Conservation (phyloP, 768 basidiomycete genomes). For the Russula vinacea region DNA sequence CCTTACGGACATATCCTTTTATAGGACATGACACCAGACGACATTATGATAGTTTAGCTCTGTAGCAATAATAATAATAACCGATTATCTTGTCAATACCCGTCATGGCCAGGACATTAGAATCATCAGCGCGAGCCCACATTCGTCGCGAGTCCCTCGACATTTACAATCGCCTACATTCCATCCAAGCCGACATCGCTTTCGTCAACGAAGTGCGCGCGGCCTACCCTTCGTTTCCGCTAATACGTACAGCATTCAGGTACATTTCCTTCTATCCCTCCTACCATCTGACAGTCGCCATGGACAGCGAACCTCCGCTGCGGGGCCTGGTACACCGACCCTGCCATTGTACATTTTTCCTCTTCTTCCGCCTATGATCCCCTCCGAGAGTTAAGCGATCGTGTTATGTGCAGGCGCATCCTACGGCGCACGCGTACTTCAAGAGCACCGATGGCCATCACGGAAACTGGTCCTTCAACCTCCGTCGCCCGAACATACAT, state of each 20-base stretch:
- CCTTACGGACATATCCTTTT: neutral
- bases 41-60: neutral
- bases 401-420: conserved; percentile 30
- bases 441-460: conserved; percentile 91
- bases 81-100: neutral
- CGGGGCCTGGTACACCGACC: conserved; percentile 90
- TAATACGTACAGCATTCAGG: conserved; percentile 50
- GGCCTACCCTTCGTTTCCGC: conserved; percentile 48
- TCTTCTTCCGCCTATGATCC: conserved; percentile 1
- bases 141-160: conserved; percentile 70
- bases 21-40: neutral
- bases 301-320: conserved; percentile 82
- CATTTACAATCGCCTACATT: conserved; percentile 84
- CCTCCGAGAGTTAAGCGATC: conserved; percentile 30
- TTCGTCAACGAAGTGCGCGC: conserved; percentile 61
- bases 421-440: conserved; percentile 64
- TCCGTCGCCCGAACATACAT: conserved; percentile 81
- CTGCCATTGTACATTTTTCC: conserved; percentile 45
- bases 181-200: conserved; percentile 69
- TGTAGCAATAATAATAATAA: neutral
- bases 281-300: conserved; percentile 1
- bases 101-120: neutral
- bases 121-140: conserved; percentile 41
- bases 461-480: conserved; percentile 80
- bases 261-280: conserved; percentile 3